Base-by-base conservation (phyloP, 176 grass and related monocot species). In the Panicum miliaceum region DNA sequence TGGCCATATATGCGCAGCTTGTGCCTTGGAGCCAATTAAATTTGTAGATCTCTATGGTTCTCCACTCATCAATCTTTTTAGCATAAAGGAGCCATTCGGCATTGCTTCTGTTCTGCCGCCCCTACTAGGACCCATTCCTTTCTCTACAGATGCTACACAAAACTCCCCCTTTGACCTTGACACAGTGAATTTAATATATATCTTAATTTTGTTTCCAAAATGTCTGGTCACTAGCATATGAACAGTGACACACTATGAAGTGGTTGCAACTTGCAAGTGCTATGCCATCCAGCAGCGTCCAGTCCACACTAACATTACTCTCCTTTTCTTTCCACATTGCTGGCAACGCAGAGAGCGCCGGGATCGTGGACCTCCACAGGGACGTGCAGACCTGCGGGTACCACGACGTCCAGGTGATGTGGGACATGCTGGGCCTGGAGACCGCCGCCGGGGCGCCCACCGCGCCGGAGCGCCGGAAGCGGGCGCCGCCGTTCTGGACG, bases 381-480 rank as follows among this genome's bases (percentile, higher is more conserved):
- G 95, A 97, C 64, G 92, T 97, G 64, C 88, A 97, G 46, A 97
- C 88, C 67, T 97, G 94, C 34, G 90, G 89, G 4, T 97, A 97
- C 83, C 62, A 88, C 48, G 94, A 97, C 69, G 90, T 97, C 43
- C 90, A 92, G 74, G 94, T 97, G 59, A 97, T 97, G 94, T 97
- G 94, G 94, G 90, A 82, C 80, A 97, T 97, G 73, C 62, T 92
- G 48, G 87, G 78, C 32, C 73, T 86, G 15, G 95, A 92, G 82
- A 65, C 56, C 69, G 75, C 61, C 56, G n/a, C 46, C 7, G 16
- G 5, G 34, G 38, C 41, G n/a, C 48, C 68, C 29, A 4, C 42
- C 47, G 42, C 48, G 63, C 78, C 89, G 12, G 81, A 88, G 65
- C 62, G 90, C 70, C 88, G 13, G 79, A 85, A 73, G 71, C 20